Conservation (phyloP, 768 basidiomycete genomes). For the Tulasnella sp. region DNA sequence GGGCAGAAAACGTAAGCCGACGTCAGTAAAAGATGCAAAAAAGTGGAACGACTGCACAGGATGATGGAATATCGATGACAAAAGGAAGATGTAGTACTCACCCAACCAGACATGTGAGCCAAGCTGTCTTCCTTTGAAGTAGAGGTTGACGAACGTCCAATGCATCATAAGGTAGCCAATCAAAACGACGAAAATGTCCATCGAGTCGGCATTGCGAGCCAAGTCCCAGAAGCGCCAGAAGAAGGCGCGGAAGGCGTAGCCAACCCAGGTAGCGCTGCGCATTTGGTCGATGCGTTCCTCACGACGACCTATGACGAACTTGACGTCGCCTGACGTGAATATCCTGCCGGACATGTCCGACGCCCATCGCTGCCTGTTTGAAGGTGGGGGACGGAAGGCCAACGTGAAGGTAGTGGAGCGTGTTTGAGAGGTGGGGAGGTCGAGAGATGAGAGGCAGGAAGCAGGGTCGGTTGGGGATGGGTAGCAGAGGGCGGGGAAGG, state of each 20-base stretch:
- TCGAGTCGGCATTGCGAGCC: conserved; percentile 89
- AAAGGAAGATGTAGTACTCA: conserved; percentile 33
- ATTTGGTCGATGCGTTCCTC: conserved; percentile 63
- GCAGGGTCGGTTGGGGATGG: conserved; percentile 35
- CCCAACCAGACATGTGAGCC: conserved; percentile 70
- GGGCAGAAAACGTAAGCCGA: conserved; percentile 14
- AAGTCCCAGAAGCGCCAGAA: conserved; percentile 81
- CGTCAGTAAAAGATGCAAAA: conserved; percentile 18
- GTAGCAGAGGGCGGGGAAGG: conserved; percentile 54
- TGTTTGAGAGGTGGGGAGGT: conserved; percentile 36
- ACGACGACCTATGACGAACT: conserved; percentile 52
- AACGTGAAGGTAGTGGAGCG: conserved; percentile 49
- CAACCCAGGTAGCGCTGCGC: conserved; percentile 81
- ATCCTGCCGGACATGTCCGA: conserved; percentile 11
- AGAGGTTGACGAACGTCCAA: conserved; percentile 85
- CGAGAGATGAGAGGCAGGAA: conserved; percentile 45
- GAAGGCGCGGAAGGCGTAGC: conserved; percentile 74
- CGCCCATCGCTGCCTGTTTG: conserved; percentile 32
- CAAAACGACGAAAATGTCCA: conserved; percentile 92
- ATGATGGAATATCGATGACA: conserved; percentile 18
- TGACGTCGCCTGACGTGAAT: conserved; percentile 39
- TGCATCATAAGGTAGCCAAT: conserved; percentile 96
- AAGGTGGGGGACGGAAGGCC: conserved; percentile 42
- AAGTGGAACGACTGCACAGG: not conserved
- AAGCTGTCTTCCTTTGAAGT: conserved; percentile 80